phyloP scores from a whole-genome alignment of 768 basidiomycete genomes.

The Leccinum ochraceum region DNA sequence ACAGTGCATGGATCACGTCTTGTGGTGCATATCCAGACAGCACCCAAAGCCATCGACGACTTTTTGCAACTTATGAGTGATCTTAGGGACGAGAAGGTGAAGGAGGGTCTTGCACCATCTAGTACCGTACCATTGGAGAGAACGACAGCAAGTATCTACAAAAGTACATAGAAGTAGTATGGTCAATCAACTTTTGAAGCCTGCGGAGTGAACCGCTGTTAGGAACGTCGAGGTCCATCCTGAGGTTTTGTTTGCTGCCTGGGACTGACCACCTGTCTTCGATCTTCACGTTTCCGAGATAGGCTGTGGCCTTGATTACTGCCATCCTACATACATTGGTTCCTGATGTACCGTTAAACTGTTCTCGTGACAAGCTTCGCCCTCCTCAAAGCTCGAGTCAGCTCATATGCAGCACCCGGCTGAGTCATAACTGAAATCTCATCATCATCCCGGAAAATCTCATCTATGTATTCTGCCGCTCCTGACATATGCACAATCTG shows the following conservation, averaged over 20 bases:
- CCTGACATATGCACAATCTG: no score
- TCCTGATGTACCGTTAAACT: no score
- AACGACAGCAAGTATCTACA: slow-evolving; percentile 10
- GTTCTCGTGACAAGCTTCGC: neutral
- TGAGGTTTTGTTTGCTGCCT: no score
- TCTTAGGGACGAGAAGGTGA: slow-evolving; percentile 69
- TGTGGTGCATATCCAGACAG: slow-evolving; percentile 90
- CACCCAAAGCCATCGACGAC: slow-evolving; percentile 76
- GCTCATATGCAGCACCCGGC: neutral
- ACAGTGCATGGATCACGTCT: slow-evolving; percentile 69
- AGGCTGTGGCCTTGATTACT: no score
- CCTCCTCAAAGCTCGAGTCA: neutral
- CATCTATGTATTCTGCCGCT: neutral
- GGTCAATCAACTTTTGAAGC: no score
- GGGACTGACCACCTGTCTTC: no score
- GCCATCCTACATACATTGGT: no score
- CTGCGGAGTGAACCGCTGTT: no score
- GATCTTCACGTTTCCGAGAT: no score
- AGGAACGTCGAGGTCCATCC: no score
- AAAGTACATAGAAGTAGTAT: neutral
- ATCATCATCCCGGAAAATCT: neutral
- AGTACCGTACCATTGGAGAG: neutral
- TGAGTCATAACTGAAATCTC: neutral
- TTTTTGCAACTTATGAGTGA: slow-evolving; percentile 61
- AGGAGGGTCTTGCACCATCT: slow-evolving; percentile 43